Conservation (phyloP, 2,329 filamentous ascomycete species). For the Xylaria sp. region DNA sequence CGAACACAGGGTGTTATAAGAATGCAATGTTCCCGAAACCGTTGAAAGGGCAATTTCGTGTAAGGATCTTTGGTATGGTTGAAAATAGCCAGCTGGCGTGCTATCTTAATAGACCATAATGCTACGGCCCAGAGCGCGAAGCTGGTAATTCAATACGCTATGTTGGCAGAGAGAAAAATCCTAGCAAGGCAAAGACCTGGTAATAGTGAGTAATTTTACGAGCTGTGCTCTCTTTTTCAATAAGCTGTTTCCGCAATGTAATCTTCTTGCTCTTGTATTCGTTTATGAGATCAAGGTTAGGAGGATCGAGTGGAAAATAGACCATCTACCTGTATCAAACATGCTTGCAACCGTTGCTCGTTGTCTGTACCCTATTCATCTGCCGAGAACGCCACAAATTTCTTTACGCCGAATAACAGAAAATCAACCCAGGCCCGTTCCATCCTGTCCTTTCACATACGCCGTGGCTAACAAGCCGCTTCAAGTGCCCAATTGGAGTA, state of each 20-base stretch:
- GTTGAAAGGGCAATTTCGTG: neutral
- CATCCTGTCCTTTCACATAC: slow-evolving; percentile 5
- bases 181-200: neutral
- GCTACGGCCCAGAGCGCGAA: neutral
- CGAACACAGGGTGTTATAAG: neutral
- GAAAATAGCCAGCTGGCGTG: neutral
- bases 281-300: slow-evolving; percentile 25
- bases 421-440: neutral
- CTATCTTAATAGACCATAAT: neutral
- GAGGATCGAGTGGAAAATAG: slow-evolving; percentile 22
- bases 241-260: neutral
- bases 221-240: neutral
- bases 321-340: slow-evolving; percentile 43
- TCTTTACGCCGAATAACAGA: slow-evolving; percentile 13
- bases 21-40: neutral
- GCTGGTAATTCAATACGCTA: neutral
- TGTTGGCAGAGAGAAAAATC: slow-evolving; percentile 5
- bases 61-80: neutral
- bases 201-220: neutral
- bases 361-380: slow-evolving; percentile 22
- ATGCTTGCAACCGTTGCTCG: slow-evolving; percentile 8
- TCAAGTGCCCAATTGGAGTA: slow-evolving; percentile 9
- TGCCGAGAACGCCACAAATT: slow-evolving; percentile 27
- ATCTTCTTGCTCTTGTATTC: slow-evolving; percentile 26
- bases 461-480: slow-evolving; percentile 24